phyloP scores from a whole-genome alignment of 345 rosid species.

The Firmiana major region DNA sequence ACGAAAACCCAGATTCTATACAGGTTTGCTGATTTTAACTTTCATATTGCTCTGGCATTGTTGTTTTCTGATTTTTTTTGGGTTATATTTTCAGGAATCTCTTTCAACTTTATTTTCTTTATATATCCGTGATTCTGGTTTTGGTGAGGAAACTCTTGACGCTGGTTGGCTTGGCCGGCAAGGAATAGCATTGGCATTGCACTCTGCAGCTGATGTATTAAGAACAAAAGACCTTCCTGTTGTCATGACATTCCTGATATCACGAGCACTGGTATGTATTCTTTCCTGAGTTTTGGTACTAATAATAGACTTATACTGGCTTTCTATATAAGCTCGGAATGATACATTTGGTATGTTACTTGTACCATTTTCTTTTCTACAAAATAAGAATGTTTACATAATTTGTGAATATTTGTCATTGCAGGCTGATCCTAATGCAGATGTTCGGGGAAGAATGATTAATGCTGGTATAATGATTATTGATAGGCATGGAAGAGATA shows the following conservation, averaged over 20 bases:
- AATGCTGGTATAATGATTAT: constrained; percentile 92
- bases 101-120: constrained; percentile 86
- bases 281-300: neutral
- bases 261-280: constrained; percentile 80
- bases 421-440: constrained; percentile 95
- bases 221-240: constrained; percentile 95
- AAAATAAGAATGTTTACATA: neutral
- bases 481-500: constrained; percentile 88
- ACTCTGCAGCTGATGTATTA: constrained; percentile 87
- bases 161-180: constrained; percentile 93
- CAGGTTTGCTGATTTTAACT: constrained; percentile 43
- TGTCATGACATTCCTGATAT: constrained; percentile 92
- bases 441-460: constrained; percentile 99
- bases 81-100: constrained; percentile 57
- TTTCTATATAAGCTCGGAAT: neutral
- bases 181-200: constrained; percentile 88
- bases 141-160: constrained; percentile 58
- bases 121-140: constrained; percentile 66
- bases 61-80: constrained; percentile 19
- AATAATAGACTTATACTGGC: neutral
- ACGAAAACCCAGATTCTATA: constrained; percentile 78
- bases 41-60: constrained; percentile 13
- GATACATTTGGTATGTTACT: neutral
- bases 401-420: neutral
- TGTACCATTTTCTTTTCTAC: neutral